phyloP scores from a whole-genome alignment of 257 asterid genomes.

The Thymus mandschuricus region DNA sequence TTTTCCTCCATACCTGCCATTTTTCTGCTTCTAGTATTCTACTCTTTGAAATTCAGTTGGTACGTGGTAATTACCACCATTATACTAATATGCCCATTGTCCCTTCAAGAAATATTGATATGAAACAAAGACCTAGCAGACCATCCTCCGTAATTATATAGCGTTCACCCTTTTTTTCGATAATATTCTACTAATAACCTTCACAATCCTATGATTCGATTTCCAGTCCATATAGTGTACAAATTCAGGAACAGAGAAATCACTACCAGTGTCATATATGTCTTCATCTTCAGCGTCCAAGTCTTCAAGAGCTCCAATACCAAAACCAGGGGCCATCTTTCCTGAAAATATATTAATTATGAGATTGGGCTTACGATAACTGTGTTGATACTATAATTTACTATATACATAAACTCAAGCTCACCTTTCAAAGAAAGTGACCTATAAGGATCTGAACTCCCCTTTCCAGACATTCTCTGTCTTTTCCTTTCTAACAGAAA shows the following conservation, averaged over 20 bases:
- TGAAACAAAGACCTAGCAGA: slow-evolving; percentile 9
- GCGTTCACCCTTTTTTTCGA: not conserved
- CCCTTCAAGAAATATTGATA: not conserved
- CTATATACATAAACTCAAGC: slow-evolving; percentile 22
- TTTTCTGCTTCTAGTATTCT: not conserved
- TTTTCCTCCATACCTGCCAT: not conserved
- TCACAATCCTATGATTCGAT: not conserved
- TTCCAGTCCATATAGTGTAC: slow-evolving; percentile 7
- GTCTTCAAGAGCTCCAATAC: slow-evolving; percentile 97
- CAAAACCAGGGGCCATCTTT: slow-evolving; percentile 92
- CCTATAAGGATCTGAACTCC: slow-evolving; percentile 43
- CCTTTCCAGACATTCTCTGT: slow-evolving; percentile 56
- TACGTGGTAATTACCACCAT: not conserved
- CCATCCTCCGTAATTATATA: not conserved
- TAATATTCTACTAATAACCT: not conserved
- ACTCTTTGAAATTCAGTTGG: slow-evolving; percentile 12
- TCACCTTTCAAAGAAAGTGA: slow-evolving; percentile 63
- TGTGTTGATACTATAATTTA: slow-evolving; percentile 4
- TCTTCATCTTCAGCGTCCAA: slow-evolving; percentile 96
- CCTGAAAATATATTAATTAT: slow-evolving; percentile 51
- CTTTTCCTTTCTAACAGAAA: slow-evolving; percentile 72
- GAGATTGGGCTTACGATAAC: slow-evolving; percentile 26
- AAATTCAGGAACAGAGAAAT: slow-evolving; percentile 8
- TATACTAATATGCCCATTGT: not conserved
- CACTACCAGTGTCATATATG: slow-evolving; percentile 76